Percentiles rank a stretch among this genome's conserved stretches.
phyloP scores from a whole-genome alignment of 106 monocot species.

The Phalaenopsis equestris region DNA sequence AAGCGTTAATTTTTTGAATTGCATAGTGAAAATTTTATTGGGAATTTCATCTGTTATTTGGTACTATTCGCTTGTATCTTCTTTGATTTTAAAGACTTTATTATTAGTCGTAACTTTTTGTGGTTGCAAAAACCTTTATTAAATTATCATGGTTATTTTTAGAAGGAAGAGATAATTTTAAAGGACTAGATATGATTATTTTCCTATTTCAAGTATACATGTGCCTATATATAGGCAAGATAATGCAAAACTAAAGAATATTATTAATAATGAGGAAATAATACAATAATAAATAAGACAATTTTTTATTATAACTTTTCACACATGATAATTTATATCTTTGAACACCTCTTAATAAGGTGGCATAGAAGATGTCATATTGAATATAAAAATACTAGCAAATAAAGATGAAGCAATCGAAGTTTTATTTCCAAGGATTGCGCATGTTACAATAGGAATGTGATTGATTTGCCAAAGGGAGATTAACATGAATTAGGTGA shows the following conservation, averaged over 20 bases:
- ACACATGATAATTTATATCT: background rate
- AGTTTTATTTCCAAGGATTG: background rate
- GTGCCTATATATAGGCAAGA: too few relatives aligned
- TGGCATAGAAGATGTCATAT: background rate
- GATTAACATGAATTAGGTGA: background rate
- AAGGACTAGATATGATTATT: too few relatives aligned
- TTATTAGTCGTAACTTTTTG: too few relatives aligned
- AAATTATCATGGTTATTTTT: too few relatives aligned
- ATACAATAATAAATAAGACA: background rate
- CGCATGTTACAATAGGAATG: background rate
- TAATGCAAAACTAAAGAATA: too few relatives aligned
- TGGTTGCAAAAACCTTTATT: too few relatives aligned
- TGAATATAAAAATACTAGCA: background rate
- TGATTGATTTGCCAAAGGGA: background rate
- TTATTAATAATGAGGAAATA: background rate
- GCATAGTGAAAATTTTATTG: background rate
- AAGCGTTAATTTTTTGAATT: background rate
- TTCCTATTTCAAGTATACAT: too few relatives aligned
- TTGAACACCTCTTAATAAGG: background rate
- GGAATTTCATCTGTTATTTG: background rate
- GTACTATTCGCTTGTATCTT: too few relatives aligned
- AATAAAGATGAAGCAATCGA: background rate
- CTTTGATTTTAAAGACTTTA: too few relatives aligned
- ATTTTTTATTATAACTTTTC: background rate
- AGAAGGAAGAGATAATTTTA: too few relatives aligned